Evolutionary conservation across 2,329 filamentous ascomycete species (phyloP).

Genomic region (Plenodomus biglobosus): DNA sequence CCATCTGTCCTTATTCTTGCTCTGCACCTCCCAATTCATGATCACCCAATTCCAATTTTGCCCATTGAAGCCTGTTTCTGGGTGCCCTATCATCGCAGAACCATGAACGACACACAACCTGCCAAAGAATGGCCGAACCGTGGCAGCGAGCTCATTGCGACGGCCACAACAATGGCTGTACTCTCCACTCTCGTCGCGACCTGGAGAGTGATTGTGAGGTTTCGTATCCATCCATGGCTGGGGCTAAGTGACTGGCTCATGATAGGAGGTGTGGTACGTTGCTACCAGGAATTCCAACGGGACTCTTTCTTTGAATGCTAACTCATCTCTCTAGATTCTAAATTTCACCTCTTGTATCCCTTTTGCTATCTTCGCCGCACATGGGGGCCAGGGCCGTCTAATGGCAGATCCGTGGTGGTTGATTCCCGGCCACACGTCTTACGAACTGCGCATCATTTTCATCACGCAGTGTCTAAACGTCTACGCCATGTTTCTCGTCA

Average conservation of each 20-base stretch:
- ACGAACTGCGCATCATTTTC: neutral
- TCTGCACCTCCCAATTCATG: too few species aligned
- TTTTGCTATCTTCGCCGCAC: neutral
- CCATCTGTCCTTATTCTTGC: too few species aligned
- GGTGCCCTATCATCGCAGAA: neutral
- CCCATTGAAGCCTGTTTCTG: too few species aligned
- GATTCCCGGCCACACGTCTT: neutral
- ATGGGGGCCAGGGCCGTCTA: slow-evolving; percentile 1
- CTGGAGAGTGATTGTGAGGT: neutral
- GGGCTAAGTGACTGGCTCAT: slow-evolving; percentile 3
- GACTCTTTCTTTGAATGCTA: neutral
- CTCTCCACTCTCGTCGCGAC: neutral
- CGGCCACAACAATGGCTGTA: neutral
- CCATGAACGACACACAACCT: neutral
- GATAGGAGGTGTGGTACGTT: slow-evolving; percentile 1
- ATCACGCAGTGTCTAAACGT: slow-evolving; percentile 25
- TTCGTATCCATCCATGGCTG: neutral
- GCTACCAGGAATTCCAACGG: neutral
- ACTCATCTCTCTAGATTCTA: too few species aligned
- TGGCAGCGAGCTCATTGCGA: neutral
- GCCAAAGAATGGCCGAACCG: neutral
- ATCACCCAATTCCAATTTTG: too few species aligned
- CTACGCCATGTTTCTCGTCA: slow-evolving; percentile 26
- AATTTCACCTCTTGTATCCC: too few species aligned
- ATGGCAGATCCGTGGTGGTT: neutral